Base-by-base conservation (phyloP, 1,284 basidiomycete genomes). In the Moniliella sp. region DNA sequence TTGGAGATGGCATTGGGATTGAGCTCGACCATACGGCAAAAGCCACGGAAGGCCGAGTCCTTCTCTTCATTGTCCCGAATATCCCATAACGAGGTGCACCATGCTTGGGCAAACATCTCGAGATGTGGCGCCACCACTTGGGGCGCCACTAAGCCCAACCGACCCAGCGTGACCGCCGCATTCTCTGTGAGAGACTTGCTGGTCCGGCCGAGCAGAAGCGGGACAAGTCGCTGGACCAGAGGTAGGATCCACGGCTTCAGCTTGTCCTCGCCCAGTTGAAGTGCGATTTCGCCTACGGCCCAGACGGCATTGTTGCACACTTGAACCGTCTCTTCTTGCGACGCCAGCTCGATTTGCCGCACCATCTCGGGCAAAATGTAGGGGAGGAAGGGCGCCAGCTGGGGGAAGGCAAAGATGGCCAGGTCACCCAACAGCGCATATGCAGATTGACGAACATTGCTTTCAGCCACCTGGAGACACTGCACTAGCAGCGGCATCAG, bases 261-360 rank as follows among this genome's bases (percentile, higher is more conserved):
- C 28, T 48, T 50, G 5, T 44, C 32, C 18, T 28, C 15, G 3
- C 48, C 48, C 33, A 48, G 55, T 33, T 58, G 56, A 23, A 58
- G 47, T 5, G 91, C 82, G 28, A 97, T 81, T 64, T 99, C 91
- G 29, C 91, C 91, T 9, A 88, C 83, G 12, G 83, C 84, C 91
- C 91, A 99, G 1, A 88, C 84, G n/a, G 91, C 91, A 57, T 99
- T 99, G 65, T 99, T 99, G 63, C 83, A 91, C 9, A 91, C 91
- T 44, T 79, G 84, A 40, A 94, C 74, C 57, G 84, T 83, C 61
- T 91, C 83, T 23, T 78, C 69, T 56, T 79, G 78, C 3, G 80
- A 78, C 53, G 86, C 81, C 2, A 78, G 75, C 43, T 84, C 78
- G 40, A 99, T 78, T 57, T 97, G 84, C 27, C 72, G 65, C 35